Base-by-base conservation (phyloP, 2,329 filamentous ascomycete genomes). In the Fusarium algeriense region DNA sequence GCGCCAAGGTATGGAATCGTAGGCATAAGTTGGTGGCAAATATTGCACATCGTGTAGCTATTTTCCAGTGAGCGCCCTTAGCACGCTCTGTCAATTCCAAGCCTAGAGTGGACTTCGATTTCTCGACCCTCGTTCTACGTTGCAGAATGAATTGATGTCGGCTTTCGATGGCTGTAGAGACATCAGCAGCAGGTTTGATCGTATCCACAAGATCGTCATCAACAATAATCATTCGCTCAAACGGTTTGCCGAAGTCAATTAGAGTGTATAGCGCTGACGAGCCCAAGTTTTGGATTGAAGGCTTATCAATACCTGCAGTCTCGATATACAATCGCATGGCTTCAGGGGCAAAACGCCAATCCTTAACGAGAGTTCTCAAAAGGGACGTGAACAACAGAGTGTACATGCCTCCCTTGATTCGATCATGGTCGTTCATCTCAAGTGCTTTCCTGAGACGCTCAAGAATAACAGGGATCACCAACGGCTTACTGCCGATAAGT, bases 311-410 rank as follows among this genome's bases (percentile, higher is more conserved):
- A 38, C 91, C 91, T 20, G 93, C 95, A 5, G 96, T 94, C 75
- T 93, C 90, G 70, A 99, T 96, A 81, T 97, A 99, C 12, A 96
- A 86, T 57, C 91, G 91, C 83, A 99, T 93, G 52, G 98, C 84
- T n/a, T 92, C 89, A 2, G 97, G 96, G 0, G 96, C 94, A 80
- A 95, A 98, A 41, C 95, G 92, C 97, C 97, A 99, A 79, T 99
- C 95, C 59, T 93, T 91, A 49, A 94, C 89, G 48, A 97, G 88
- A 0, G 95, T 97, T 82, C 95, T 97, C 9, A 94, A 88, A 38
- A 99, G 84, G 67, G 93, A 97, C 14, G 95, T 95, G 75, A 95
- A 97, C 20, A 98, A 84, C 32, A 99, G 83, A 0, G 95, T 95
- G 79, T 96, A 98, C 84, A 99, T 90, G 38, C 92, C 93, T 37